Base-by-base conservation (phyloP, 495 filamentous ascomycete species). In the Recurvomyces mirabilis region DNA sequence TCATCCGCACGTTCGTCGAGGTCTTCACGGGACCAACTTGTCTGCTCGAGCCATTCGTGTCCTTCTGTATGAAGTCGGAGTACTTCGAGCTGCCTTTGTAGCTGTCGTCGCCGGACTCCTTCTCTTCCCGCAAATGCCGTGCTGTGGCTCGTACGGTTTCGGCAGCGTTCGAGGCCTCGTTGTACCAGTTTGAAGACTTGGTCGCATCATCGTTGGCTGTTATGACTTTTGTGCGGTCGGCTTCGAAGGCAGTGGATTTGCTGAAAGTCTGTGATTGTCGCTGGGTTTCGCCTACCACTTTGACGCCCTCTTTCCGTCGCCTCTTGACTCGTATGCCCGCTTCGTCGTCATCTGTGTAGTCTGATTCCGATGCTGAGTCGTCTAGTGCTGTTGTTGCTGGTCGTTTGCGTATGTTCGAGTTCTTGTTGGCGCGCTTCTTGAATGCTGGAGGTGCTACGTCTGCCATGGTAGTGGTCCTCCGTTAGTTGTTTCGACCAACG, bases 121-220 rank as follows among this genome's bases (percentile, higher is more conserved):
- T 38, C 35, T 52, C 42, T 29, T 53, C 54, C 61, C 23, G 10
- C 35, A 24, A 1, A 47, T 54, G 36, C 21, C 56, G 60, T 6
- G 60, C 38, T 41, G 75, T 65, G 12, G 81, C 81, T 17, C 71
- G 75, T 11, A 82, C 81, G 12, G 85, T 67, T 0, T 80, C 53
- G 13, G 64, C 63, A 38, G 60, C 56, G 13, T 61, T 52, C 19
- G 66, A 59, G 35, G 75, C 68, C 39, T 88, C 82, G 48, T 87
- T 86, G 64, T 82, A 91, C 87, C 87, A 94, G 59, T 93, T 83
- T n/a, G 73, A 78, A 17, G 76, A 73, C 52, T 93, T 94, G 4
- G 91, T 96, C n/a, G 91, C 91, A 57, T 94, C 89, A 58, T 87
- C 87, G 46, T 71, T 74, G 45, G 69, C 65, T 21, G 77, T 70